These are phyloP conservation scores for Pinguiococcus pyrenoidosus DNA, from an alignment of 108 stramenopile genomes.

Conservation along the genomic window DNA sequence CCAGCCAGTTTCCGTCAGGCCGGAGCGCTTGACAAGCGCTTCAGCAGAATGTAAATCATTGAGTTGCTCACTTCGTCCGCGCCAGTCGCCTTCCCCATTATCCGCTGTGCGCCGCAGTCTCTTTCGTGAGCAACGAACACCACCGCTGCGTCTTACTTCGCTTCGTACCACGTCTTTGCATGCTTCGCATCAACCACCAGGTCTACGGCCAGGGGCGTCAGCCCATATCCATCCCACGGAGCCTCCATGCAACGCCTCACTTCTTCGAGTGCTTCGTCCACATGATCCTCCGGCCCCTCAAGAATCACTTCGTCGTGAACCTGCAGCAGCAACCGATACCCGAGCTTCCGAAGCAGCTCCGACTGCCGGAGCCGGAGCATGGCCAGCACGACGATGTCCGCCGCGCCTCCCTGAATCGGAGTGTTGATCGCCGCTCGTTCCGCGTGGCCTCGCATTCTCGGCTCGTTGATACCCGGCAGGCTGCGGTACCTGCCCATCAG, in stretches of 20 bases:
- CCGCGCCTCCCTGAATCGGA: constrained; percentile 97
- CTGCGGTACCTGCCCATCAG: constrained; percentile 84
- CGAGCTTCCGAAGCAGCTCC: constrained; percentile 56
- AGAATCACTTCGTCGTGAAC: constrained; percentile 96
- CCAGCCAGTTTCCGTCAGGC: too few relatives aligned
- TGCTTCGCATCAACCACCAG: constrained; percentile 82
- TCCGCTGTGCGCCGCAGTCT: too few relatives aligned
- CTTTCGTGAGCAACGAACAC: too few relatives aligned
- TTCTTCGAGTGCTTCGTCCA: constrained; percentile 77
- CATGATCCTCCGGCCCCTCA: constrained; percentile 93
- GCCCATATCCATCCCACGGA: constrained; percentile 70
- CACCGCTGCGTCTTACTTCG: constrained; percentile 50
- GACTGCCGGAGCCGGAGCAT: constrained; percentile 87
- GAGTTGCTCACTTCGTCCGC: too few relatives aligned
- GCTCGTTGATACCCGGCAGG: constrained; percentile 62
- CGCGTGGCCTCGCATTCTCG: constrained; percentile 51
- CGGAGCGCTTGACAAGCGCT: too few relatives aligned
- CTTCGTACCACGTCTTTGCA: constrained; percentile 93
- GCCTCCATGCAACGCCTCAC: constrained; percentile 82
- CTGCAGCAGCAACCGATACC: constrained; percentile 93
- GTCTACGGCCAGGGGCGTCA: constrained; percentile 67
- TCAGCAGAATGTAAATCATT: too few relatives aligned
- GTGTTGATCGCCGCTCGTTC: constrained; percentile 95
- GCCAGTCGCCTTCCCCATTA: too few relatives aligned
- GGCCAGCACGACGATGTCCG: constrained; percentile 98